Base-by-base conservation (phyloP, 2,329 filamentous ascomycete genomes). In the Penicillium oxalicum region DNA sequence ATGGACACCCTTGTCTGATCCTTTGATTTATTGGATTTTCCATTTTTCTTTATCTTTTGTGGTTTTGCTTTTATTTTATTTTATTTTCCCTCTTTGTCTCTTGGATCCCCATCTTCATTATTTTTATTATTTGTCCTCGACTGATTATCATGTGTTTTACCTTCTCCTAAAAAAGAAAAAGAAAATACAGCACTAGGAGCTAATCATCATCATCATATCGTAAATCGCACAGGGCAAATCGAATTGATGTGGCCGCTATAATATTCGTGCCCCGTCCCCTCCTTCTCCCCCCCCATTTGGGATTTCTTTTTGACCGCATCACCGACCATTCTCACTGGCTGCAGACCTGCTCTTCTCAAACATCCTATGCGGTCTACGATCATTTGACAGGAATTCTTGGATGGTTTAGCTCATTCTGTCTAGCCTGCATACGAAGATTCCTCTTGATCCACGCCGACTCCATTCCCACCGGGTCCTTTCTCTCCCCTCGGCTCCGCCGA, bases 201-300 rank as follows among this genome's bases (percentile, higher is more conserved):
- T 39, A 40, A 44, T 35, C 40, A 48, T 40, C 27, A 18, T 38
- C 13, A n/a, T 37, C 33, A 27, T 27, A 29, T 11, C 18, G n/a
- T 27, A 41, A 8, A 38, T 24, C 29, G 27, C 40, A 47, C 54
- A 49, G 32, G 44, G 46, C 52, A 47, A 44, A 45, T 48, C 45
- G 27, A 7, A 26, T n/a, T 27, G 9, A 29, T 29, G 39, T 41
- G 36, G 46, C 42, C 45, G 45, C 49, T 59, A 59, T 57, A 57
- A 59, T 56, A 57, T 33, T 51, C 38, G 35, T 40, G 44, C 44
- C 44, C 29, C 49, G 45, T 39, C 48, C 44, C 45, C 45, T 28
- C 36, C 47, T 44, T 34, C 36, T 24, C 26, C 18, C 11, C 8
- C 29, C 29, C 29, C 29, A 7, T 5, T 32, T 32, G 29, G 29